Evolutionary conservation across 202 grass and related monocot genomes (phyloP), one percentile per base, ranked within the genome.

Genomic region (Schoenoplectus tabernaemontani): DNA sequence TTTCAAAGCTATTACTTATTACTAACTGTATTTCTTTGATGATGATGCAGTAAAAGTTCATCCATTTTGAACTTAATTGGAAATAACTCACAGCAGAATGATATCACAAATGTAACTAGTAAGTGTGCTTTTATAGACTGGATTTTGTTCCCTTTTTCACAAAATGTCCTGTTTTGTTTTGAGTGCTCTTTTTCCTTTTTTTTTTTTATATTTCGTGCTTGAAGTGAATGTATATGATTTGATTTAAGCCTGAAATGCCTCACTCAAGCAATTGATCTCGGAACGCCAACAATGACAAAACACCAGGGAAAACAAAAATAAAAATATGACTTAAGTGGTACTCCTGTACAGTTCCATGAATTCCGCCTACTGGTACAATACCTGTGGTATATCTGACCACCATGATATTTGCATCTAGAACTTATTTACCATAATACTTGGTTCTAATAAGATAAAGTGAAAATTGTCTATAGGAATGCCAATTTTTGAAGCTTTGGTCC

Each of bases 61-160:
- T 39, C 64, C 33, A 65, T 80, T 2, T 50, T 80, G 65, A n/a
- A 65, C 44, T 47, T 42, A 59, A 80, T 64, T 32, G 44, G 30
- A 80, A 80, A 80, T 65, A 33, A 80, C 9, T 50, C 59, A 3
- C 33, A n/a, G 15, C 7, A 28, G n/a, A 65, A 33, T 65, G 34
- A 64, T 53, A 80, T 80, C 78, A 65, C 39, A 80, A 65, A 80
- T 20, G 34, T 80, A 46, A 50, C 23, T 28, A 65, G 78, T 80
- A 53, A 51, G 59, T 51, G 13, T 80, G 42, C 41, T 30, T 80
- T 48, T 48, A 65, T 47, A 30, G 17, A 80, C 59, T 63, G 19
- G 32, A 50, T 73, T 56, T 73, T 47, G 0, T 32, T 51, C 28
- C 42, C 36, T 28, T 77, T 58, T 77, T 77, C n/a, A 71, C 41